A percentile compares a stretch with the other conserved stretches of the same genome.
These are phyloP conservation scores for Cymodocea nodosa DNA, from an alignment of 116 monocot species.

Conservation along the genomic window DNA sequence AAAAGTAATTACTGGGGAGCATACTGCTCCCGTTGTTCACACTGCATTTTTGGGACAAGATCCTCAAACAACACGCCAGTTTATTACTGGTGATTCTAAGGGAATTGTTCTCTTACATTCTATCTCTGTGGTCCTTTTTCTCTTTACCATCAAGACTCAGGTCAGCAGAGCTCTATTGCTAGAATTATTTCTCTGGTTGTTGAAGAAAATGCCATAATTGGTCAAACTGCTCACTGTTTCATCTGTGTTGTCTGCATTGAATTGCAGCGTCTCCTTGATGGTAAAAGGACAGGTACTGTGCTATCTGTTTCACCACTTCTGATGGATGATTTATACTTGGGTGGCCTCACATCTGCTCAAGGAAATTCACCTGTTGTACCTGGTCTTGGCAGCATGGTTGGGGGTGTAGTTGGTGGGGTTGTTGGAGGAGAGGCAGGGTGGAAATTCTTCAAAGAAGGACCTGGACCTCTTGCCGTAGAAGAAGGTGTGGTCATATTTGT, in stretches of 20 bases:
- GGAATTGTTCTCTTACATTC: conserved; percentile 74
- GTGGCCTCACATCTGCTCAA: conserved; percentile 39
- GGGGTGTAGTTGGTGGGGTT: conserved; percentile 76
- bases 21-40: conserved; percentile 75
- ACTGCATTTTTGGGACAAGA: conserved; percentile 78
- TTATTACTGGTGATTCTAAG: conserved; percentile 89
- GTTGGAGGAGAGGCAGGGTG: conserved; percentile 61
- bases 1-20: conserved; percentile 73
- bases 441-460: conserved; percentile 83
- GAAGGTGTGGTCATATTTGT: conserved; percentile 96
- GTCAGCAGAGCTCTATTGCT: conserved; percentile 13
- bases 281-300: conserved; percentile 59
- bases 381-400: conserved; percentile 74
- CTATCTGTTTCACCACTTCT: conserved; percentile 61
- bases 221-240: background rate
- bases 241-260: background rate
- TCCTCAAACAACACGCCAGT: conserved; percentile 59
- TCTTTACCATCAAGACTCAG: conserved; percentile 73
- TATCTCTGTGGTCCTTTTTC: conserved; percentile 67
- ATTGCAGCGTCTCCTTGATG: conserved; percentile 72
- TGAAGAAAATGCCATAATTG: background rate
- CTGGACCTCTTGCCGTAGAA: conserved; percentile 51
- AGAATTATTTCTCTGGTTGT: background rate
- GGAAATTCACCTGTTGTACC: conserved; percentile 27
- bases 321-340: conserved; percentile 29